phyloP scores from a whole-genome alignment of 345 rosid genomes.

The Luvunga scandens region DNA sequence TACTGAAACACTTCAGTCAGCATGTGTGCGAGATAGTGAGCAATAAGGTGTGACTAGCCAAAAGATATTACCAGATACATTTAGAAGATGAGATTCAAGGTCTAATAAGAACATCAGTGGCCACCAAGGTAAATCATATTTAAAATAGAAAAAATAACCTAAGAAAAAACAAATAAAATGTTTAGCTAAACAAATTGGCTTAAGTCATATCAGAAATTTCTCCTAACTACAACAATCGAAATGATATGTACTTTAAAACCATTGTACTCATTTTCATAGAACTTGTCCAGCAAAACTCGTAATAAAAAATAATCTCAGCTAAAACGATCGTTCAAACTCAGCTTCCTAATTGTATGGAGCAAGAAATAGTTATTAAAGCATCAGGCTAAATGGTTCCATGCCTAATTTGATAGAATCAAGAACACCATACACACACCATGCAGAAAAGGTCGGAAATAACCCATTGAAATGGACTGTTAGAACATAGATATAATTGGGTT shows the following conservation, averaged over 20 bases:
- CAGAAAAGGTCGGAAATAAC: background rate
- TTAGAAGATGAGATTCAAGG: background rate
- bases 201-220: background rate
- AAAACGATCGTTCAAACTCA: background rate
- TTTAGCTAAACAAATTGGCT: background rate
- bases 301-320: background rate
- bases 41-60: background rate
- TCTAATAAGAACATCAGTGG: background rate
- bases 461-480: background rate
- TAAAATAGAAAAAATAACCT: background rate
- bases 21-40: background rate
- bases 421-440: background rate
- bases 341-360: background rate
- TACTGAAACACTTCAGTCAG: background rate
- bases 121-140: background rate
- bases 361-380: background rate
- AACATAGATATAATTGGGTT: background rate
- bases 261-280: too few relatives aligned
- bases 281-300: too few relatives aligned
- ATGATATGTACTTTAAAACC: too few relatives aligned
- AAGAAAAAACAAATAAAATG: background rate
- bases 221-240: background rate
- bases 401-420: background rate
- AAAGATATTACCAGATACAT: background rate
- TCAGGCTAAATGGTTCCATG: background rate